Percentiles rank a stretch among this genome's conserved stretches.
Evolutionary conservation across 1,139 yeast genomes (phyloP).

Genomic region (Trichomonascaceae sp.): DNA sequence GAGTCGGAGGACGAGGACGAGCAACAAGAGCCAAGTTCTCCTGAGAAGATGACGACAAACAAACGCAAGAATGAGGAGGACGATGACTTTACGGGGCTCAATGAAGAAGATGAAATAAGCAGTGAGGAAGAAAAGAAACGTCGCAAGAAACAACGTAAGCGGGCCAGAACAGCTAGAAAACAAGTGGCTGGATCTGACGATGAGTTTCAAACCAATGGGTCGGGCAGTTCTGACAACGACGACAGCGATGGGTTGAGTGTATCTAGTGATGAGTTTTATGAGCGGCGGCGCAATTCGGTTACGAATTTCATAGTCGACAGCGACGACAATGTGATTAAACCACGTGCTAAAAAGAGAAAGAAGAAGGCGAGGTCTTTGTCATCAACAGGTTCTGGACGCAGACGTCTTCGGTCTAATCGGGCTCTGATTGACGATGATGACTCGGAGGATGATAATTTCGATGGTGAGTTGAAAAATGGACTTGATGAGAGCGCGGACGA

Average conservation of each 20-base stretch:
- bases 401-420: slow-evolving; percentile 1
- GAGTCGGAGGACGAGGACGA: slow-evolving; percentile 7
- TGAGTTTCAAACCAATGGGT: too few species aligned
- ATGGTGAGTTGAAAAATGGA: slow-evolving; percentile 6
- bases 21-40: slow-evolving; percentile 1
- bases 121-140: slow-evolving; percentile 7
- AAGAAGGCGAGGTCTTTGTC: not conserved
- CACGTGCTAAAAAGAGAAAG: not conserved
- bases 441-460: slow-evolving; percentile 11
- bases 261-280: too few species aligned
- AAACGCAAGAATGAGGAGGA: slow-evolving; percentile 7
- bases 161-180: too few species aligned
- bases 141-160: too few species aligned
- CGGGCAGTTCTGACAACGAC: too few species aligned
- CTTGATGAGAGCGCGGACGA: slow-evolving; percentile 16
- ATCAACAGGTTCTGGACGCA: not conserved
- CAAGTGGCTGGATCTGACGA: too few species aligned
- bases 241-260: too few species aligned
- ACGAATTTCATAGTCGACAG: slow-evolving; percentile 26
- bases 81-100: slow-evolving; percentile 12
- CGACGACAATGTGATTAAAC: slow-evolving; percentile 20
- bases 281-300: slow-evolving; percentile 8
- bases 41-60: not conserved
- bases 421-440: slow-evolving; percentile 2
- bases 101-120: slow-evolving; percentile 2